Percentiles rank a stretch among this genome's conserved stretches.
phyloP scores from a whole-genome alignment of 208 protist genomes.

The Tetramitus jugosus region DNA sequence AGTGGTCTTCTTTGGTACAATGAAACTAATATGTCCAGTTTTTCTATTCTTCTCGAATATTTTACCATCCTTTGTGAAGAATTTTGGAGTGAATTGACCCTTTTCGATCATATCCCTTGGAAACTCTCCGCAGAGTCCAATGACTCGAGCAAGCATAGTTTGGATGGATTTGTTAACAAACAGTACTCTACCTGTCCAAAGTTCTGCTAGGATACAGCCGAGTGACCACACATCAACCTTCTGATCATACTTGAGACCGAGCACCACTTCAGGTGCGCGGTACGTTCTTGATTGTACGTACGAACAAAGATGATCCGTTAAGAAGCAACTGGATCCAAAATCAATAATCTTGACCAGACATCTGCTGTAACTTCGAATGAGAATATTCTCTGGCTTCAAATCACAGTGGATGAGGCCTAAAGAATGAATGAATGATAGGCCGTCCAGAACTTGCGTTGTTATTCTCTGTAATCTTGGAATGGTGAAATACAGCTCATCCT shows the following conservation, averaged over 20 bases:
- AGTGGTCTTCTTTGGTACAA: slow-evolving; percentile 38
- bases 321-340: slow-evolving; percentile 88
- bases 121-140: slow-evolving; percentile 73
- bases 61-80: slow-evolving; percentile 71
- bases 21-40: slow-evolving; percentile 38
- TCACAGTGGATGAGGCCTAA: slow-evolving; percentile 89
- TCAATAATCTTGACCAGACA: slow-evolving; percentile 91
- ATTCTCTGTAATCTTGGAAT: slow-evolving; percentile 73
- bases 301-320: slow-evolving; percentile 81
- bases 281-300: slow-evolving; percentile 87
- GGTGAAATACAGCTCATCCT: slow-evolving; percentile 80
- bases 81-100: slow-evolving; percentile 67
- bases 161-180: slow-evolving; percentile 83
- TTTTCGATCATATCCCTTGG: slow-evolving; percentile 69
- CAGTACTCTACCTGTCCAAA: slow-evolving; percentile 81
- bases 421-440: slow-evolving; percentile 78
- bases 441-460: slow-evolving; percentile 57
- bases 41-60: slow-evolving; percentile 65
- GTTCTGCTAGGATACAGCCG: slow-evolving; percentile 80
- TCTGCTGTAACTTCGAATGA: slow-evolving; percentile 79
- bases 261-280: slow-evolving; percentile 78
- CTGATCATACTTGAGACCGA: slow-evolving; percentile 81
- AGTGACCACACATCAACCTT: slow-evolving; percentile 90
- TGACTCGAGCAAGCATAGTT: slow-evolving; percentile 81
- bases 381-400: slow-evolving; percentile 91